phyloP scores from a whole-genome alignment of 1,284 basidiomycete species.

The Trametes sp. region DNA sequence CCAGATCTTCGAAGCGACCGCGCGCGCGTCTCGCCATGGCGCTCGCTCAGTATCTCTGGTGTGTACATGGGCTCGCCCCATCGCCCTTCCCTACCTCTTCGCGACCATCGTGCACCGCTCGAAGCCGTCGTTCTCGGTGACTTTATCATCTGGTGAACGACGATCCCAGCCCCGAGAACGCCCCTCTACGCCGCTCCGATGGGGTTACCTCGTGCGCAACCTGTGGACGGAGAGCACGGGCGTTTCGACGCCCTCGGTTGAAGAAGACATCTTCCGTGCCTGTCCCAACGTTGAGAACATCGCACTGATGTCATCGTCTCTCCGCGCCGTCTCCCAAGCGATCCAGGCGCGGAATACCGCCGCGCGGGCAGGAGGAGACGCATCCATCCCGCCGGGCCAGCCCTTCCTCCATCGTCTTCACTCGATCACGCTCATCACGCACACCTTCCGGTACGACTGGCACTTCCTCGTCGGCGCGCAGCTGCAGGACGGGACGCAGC shows the following conservation, averaged over 20 bases:
- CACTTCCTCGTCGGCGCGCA: conserved; percentile 32
- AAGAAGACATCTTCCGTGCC: conserved; percentile 32
- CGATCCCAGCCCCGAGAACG: conserved; percentile 2
- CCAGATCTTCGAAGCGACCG: conserved; percentile 34
- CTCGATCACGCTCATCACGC: conserved; percentile 36
- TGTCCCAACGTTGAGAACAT: conserved; percentile 37
- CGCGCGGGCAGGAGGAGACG: background rate
- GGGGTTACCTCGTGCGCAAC: conserved; percentile 34
- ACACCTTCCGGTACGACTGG: conserved; percentile 38
- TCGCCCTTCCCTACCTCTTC: conserved; percentile 37
- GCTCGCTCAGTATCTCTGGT: conserved; percentile 36
- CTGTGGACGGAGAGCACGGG: conserved; percentile 39
- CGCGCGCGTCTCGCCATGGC: conserved; percentile 27
- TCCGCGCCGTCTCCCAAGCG: conserved; percentile 32
- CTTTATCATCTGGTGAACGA: conserved; percentile 21
- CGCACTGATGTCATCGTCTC: conserved; percentile 34
- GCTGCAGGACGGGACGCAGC: conserved; percentile 19
- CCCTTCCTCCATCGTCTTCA: conserved; percentile 25
- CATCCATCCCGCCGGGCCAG: background rate
- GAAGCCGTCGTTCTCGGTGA: conserved; percentile 20
- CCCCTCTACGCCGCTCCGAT: conserved; percentile 10
- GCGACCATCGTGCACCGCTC: conserved; percentile 33
- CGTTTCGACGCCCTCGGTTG: conserved; percentile 29
- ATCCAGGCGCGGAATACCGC: conserved; percentile 20
- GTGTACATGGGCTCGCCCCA: conserved; percentile 35